These are phyloP conservation scores for Podila clonocystis DNA, from an alignment of 192 early-diverging fungal genomes.

Conservation along the genomic window DNA sequence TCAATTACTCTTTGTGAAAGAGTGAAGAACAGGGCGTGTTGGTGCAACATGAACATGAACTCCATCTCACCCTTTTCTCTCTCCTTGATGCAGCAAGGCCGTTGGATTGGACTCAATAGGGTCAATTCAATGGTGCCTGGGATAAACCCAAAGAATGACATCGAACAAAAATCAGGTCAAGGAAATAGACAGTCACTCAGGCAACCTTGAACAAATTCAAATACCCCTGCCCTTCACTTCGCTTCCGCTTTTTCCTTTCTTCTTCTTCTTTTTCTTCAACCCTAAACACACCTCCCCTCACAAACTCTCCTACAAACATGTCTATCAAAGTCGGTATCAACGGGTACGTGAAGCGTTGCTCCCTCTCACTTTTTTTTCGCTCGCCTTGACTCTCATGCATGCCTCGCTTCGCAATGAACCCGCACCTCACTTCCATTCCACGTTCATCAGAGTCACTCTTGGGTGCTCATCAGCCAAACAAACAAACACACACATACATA, in stretches of 20 bases:
- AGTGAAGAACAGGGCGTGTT: too few species aligned
- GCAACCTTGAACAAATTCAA: background rate
- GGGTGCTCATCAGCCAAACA: too few species aligned
- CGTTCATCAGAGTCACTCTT: background rate
- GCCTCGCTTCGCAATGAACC: background rate
- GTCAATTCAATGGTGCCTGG: too few species aligned
- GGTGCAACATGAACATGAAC: too few species aligned
- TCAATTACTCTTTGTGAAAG: too few species aligned
- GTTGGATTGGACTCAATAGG: too few species aligned
- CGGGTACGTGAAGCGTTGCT: constrained; percentile 26
- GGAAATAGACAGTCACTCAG: background rate
- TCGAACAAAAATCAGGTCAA: background rate
- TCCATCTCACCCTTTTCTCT: too few species aligned
- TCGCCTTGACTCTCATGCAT: background rate
- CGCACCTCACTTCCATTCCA: background rate
- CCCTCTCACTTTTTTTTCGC: background rate
- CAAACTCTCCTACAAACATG: constrained; percentile 25
- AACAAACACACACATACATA: too few species aligned
- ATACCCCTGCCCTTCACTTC: background rate
- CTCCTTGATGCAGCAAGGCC: too few species aligned
- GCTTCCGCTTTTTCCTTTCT: constrained; percentile 16
- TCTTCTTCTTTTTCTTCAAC: constrained; percentile 27
- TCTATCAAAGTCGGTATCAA: constrained; percentile 51
- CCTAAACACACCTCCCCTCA: constrained; percentile 13
- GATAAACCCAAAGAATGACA: too few species aligned